phyloP scores from a whole-genome alignment of 2,329 filamentous ascomycete species.

The Waltergamsia citrina region DNA sequence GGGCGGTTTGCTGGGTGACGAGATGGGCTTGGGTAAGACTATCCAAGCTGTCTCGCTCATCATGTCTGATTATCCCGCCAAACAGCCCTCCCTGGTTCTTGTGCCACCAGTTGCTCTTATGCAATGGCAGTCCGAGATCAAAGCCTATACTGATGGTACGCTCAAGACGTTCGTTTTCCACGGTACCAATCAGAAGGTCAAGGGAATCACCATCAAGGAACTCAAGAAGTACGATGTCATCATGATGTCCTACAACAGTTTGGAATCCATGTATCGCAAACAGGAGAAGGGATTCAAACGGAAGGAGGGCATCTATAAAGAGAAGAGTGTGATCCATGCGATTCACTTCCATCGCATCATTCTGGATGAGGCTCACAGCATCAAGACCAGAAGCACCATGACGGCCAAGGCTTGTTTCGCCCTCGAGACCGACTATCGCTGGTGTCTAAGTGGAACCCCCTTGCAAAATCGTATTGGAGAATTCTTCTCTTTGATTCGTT shows the following conservation, averaged over 20 bases:
- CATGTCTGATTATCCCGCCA: constrained; percentile 88
- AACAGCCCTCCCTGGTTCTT: constrained; percentile 74
- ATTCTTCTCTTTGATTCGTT: constrained; percentile 89
- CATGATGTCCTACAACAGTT: constrained; percentile 89
- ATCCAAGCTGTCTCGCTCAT: constrained; percentile 96
- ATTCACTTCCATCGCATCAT: constrained; percentile 87
- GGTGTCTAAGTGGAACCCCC: constrained; percentile 92
- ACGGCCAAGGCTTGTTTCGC: constrained; percentile 95
- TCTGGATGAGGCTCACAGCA: constrained; percentile 90
- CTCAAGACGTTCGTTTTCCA: constrained; percentile 89
- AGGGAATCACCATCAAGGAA: constrained; percentile 64
- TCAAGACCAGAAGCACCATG: constrained; percentile 82
- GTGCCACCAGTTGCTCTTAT: constrained; percentile 90
- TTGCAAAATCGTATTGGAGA: constrained; percentile 96
- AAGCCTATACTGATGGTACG: constrained; percentile 74
- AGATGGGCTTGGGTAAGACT: constrained; percentile 98
- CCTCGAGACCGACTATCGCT: constrained; percentile 78
- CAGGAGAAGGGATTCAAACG: constrained; percentile 85
- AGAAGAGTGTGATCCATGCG: constrained; percentile 70
- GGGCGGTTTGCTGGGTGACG: constrained; percentile 86
- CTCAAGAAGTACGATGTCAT: constrained; percentile 83
- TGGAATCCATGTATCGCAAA: constrained; percentile 88
- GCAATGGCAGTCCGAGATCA: constrained; percentile 85
- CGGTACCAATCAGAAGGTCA: constrained; percentile 74
- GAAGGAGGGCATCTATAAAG: constrained; percentile 71